Evolutionary conservation across 257 asterid genomes (phyloP).

Genomic region (Scutellaria minor): DNA sequence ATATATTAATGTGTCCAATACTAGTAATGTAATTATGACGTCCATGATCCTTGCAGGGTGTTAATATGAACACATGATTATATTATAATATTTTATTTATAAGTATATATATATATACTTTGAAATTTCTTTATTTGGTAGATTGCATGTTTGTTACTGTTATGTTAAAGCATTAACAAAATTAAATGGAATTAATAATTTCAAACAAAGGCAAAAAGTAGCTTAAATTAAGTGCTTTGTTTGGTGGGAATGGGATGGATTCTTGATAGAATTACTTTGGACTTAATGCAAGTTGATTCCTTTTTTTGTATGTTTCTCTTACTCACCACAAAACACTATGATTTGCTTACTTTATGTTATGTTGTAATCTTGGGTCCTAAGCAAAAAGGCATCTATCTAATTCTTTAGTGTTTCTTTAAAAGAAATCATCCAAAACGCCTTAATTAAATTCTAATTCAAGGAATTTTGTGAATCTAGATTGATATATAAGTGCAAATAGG

Average conservation of each 20-base stretch:
- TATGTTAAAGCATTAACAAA: neutral
- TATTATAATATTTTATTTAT: too few relatives aligned
- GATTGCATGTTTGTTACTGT: slow-evolving; percentile 29
- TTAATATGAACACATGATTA: too few relatives aligned
- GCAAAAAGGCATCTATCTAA: slow-evolving; percentile 8
- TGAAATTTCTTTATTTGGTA: slow-evolving; percentile 38
- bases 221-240: slow-evolving; percentile 34
- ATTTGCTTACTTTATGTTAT: slow-evolving; percentile 20
- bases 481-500: too few relatives aligned
- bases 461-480: too few relatives aligned
- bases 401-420: neutral
- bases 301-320: slow-evolving; percentile 16
- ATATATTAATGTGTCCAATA: neutral
- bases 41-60: too few relatives aligned
- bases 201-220: slow-evolving; percentile 30
- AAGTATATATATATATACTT: neutral
- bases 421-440: too few relatives aligned
- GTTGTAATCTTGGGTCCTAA: slow-evolving; percentile 35
- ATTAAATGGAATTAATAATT: neutral
- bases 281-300: slow-evolving; percentile 35
- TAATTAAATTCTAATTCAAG: too few relatives aligned
- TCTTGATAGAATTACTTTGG: slow-evolving; percentile 40
- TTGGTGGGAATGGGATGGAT: slow-evolving; percentile 35
- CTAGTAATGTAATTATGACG: too few relatives aligned
- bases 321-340: slow-evolving; percentile 27